Conservation (phyloP, 1,284 basidiomycete species). For the Pyrrhoderma noxium region DNA sequence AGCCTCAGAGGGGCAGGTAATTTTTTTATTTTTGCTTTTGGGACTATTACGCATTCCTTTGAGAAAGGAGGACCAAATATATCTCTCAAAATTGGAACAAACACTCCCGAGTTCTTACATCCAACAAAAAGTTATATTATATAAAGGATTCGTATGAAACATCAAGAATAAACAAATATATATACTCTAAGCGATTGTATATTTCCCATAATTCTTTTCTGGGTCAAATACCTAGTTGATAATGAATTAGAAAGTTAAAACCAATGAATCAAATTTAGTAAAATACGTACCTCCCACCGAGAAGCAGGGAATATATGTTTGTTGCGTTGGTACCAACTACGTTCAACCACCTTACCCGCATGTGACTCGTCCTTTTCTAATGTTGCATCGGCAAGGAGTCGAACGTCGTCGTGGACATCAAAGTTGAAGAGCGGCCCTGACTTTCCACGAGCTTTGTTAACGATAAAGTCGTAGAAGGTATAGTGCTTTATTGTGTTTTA, state of each 20-base stretch:
- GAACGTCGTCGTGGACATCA: conserved; percentile 97
- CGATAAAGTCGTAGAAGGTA: conserved; percentile 97
- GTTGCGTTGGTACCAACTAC: conserved; percentile 92
- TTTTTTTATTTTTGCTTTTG: neutral
- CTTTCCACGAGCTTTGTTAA: conserved; percentile 97
- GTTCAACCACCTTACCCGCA: conserved; percentile 96
- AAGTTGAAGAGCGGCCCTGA: conserved; percentile 98
- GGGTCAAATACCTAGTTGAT: conserved; percentile 84
- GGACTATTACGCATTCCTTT: too few relatives aligned
- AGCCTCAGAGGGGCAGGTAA: conserved; percentile 13
- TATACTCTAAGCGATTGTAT: conserved; percentile 67
- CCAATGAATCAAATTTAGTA: too few relatives aligned
- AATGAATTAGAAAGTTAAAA: too few relatives aligned
- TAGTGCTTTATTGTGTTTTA: conserved; percentile 60
- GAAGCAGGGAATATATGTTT: conserved; percentile 98
- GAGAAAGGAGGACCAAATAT: too few relatives aligned
- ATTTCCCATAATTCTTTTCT: conserved; percentile 85
- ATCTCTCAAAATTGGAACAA: too few relatives aligned
- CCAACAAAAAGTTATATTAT: too few relatives aligned
- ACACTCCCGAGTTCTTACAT: too few relatives aligned
- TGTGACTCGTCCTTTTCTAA: conserved; percentile 98
- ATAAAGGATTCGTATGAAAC: too few relatives aligned
- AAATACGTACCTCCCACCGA: conserved; percentile 76
- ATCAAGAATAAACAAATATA: too few relatives aligned
- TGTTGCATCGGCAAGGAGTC: conserved; percentile 90